Percentiles rank a stretch among this genome's conserved stretches.
phyloP scores from a whole-genome alignment of 768 basidiomycete genomes.

The Bullera alba region DNA sequence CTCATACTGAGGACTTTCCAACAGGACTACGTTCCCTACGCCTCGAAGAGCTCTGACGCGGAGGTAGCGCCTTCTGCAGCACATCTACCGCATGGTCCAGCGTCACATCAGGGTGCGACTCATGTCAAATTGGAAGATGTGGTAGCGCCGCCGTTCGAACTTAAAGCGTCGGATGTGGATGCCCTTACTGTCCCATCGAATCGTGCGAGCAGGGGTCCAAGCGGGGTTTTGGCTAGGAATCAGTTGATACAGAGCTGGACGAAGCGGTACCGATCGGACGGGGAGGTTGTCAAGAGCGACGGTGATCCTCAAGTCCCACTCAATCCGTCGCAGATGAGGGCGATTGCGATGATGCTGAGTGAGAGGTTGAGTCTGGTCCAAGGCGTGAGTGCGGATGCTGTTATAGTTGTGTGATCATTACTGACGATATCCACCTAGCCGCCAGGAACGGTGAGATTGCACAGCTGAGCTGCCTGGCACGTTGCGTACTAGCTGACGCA shows the following conservation, averaged over 20 bases:
- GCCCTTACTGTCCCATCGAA: conserved; percentile 44
- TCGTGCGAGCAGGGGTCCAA: conserved; percentile 40
- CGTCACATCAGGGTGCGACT: too few relatives aligned
- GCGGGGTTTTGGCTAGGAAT: conserved; percentile 60
- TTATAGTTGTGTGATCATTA: not conserved
- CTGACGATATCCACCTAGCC: conserved; percentile 13
- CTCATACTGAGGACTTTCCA: conserved; percentile 59
- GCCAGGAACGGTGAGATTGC: conserved; percentile 26
- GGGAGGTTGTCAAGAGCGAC: conserved; percentile 57
- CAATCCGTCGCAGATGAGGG: conserved; percentile 70
- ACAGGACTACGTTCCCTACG: conserved; percentile 19
- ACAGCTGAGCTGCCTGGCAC: not conserved
- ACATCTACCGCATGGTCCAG: too few relatives aligned
- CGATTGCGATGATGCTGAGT: conserved; percentile 80
- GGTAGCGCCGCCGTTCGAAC: conserved; percentile 6
- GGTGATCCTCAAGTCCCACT: conserved; percentile 70
- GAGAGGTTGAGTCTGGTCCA: conserved; percentile 73
- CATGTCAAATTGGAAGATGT: not conserved
- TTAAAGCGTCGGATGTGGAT: conserved; percentile 26
- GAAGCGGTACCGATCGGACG: conserved; percentile 54
- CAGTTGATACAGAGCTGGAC: conserved; percentile 78
- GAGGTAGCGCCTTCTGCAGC: not conserved
- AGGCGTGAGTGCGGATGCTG: conserved; percentile 62
- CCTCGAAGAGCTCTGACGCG: conserved; percentile 3
- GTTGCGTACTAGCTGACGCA: conserved; percentile 1